Conservation (phyloP, 106 monocot genomes). For the Allium cepa region DNA sequence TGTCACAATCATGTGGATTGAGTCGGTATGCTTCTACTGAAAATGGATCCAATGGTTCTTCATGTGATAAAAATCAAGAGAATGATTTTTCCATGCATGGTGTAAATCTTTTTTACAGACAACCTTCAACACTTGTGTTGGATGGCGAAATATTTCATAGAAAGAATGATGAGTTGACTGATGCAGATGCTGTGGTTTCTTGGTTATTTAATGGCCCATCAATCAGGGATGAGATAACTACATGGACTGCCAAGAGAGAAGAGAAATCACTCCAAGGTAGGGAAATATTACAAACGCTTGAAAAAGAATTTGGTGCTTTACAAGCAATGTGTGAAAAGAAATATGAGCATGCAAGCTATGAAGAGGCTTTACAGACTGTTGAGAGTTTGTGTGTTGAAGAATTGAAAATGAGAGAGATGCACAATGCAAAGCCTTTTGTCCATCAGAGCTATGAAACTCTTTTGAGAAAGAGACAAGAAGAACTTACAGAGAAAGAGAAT, state of each 20-base stretch:
- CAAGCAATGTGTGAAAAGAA: constrained; percentile 71
- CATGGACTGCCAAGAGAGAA: constrained; percentile 49
- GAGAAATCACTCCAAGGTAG: constrained; percentile 51
- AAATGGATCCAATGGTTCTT: constrained; percentile 21
- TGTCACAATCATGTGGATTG: constrained; percentile 68
- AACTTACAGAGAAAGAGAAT: constrained; percentile 46
- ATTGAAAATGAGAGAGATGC: constrained; percentile 47
- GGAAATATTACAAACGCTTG: constrained; percentile 53
- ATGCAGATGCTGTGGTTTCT: constrained; percentile 44
- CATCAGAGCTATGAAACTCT: constrained; percentile 46
- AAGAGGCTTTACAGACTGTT: constrained; percentile 45
- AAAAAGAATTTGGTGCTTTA: constrained; percentile 69
- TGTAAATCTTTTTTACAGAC: constrained; percentile 33
- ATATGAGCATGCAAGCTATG: constrained; percentile 59
- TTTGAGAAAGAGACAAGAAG: constrained; percentile 64
- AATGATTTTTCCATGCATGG: constrained; percentile 19
- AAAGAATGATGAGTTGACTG: constrained; percentile 22
- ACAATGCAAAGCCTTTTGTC: constrained; percentile 10
- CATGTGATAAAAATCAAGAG: constrained; percentile 25
- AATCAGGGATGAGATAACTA: constrained; percentile 40
- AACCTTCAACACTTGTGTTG: constrained; percentile 29
- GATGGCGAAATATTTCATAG: constrained; percentile 25
- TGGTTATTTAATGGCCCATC: constrained; percentile 73
- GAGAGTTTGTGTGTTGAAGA: constrained; percentile 63
- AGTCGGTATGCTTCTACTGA: constrained; percentile 30